Conservation (phyloP, 371 early-diverging fungal species). For the Mortierella sp. region DNA sequence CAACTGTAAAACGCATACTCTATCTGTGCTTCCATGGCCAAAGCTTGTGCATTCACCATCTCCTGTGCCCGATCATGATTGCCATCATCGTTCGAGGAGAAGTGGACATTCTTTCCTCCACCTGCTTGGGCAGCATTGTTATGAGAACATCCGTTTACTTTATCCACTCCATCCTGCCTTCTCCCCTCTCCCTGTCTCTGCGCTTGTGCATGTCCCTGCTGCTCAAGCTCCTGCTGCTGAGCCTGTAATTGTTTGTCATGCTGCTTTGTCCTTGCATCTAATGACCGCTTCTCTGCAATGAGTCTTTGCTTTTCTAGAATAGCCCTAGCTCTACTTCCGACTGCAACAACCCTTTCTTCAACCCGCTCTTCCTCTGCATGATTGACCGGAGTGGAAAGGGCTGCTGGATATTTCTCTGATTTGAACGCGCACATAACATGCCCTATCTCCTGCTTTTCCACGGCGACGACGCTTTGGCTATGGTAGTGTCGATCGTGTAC, state of each 20-base stretch:
- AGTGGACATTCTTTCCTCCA: too few species aligned
- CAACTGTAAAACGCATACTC: neutral
- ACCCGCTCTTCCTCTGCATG: neutral
- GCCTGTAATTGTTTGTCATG: conserved; percentile 4
- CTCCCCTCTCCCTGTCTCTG: too few species aligned
- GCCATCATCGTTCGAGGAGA: neutral
- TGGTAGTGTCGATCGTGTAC: neutral
- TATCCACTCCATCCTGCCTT: too few species aligned
- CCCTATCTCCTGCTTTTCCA: too few species aligned
- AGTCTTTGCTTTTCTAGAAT: conserved; percentile 5
- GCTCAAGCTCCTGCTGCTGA: neutral
- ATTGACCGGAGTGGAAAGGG: too few species aligned
- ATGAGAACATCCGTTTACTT: too few species aligned
- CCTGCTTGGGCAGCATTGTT: too few species aligned
- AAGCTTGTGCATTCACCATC: neutral
- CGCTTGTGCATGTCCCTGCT: conserved; percentile 2
- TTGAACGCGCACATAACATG: too few species aligned
- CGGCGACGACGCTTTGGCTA: too few species aligned
- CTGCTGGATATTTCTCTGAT: too few species aligned
- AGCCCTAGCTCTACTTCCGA: neutral
- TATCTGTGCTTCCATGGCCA: too few species aligned
- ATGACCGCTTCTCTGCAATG: conserved; percentile 8
- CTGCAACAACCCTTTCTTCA: conserved; percentile 4
- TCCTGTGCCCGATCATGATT: neutral
- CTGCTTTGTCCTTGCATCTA: conserved; percentile 12